These are phyloP conservation scores for Leptographium radiaticola DNA, from an alignment of 2,329 filamentous ascomycete species.

Conservation along the genomic window DNA sequence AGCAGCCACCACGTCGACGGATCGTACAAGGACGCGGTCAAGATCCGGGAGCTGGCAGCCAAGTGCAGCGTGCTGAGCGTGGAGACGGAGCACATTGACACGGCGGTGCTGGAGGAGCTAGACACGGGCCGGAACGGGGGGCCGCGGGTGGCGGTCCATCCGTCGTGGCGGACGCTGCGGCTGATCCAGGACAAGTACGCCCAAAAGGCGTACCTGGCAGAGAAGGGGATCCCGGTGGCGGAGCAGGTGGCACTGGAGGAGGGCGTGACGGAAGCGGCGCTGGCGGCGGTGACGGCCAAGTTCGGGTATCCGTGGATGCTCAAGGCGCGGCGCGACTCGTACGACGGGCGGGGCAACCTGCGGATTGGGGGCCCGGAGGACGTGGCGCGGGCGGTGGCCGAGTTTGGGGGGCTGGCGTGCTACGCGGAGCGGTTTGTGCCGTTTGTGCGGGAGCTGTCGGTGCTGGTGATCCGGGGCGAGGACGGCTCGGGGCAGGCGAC, in stretches of 20 bases:
- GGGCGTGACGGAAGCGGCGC: constrained; percentile 41
- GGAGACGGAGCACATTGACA: constrained; percentile 92
- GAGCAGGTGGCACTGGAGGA: constrained; percentile 51
- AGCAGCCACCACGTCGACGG: constrained; percentile 65
- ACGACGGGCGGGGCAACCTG: constrained; percentile 70
- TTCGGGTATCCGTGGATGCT: constrained; percentile 84
- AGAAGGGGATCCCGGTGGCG: constrained; percentile 58
- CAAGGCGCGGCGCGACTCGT: constrained; percentile 80
- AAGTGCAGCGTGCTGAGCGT: constrained; percentile 74
- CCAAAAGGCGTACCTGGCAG: constrained; percentile 70
- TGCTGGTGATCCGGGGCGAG: constrained; percentile 88
- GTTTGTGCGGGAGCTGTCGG: constrained; percentile 77
- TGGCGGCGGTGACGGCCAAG: constrained; percentile 48
- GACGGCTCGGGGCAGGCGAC: constrained; percentile 41
- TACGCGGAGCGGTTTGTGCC: constrained; percentile 86
- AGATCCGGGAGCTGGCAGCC: constrained; percentile 67
- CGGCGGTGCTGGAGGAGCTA: constrained; percentile 77
- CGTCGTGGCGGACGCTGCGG: constrained; percentile 74
- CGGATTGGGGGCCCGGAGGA: constrained; percentile 32
- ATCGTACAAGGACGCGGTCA: constrained; percentile 72
- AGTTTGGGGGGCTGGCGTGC: constrained; percentile 56
- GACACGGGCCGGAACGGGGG: constrained; percentile 28
- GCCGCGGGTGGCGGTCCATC: constrained; percentile 53
- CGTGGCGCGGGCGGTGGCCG: constrained; percentile 50
- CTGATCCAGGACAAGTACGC: constrained; percentile 88